Evolutionary conservation across 768 basidiomycete genomes (phyloP).

Genomic region (Pholiota microspora): DNA sequence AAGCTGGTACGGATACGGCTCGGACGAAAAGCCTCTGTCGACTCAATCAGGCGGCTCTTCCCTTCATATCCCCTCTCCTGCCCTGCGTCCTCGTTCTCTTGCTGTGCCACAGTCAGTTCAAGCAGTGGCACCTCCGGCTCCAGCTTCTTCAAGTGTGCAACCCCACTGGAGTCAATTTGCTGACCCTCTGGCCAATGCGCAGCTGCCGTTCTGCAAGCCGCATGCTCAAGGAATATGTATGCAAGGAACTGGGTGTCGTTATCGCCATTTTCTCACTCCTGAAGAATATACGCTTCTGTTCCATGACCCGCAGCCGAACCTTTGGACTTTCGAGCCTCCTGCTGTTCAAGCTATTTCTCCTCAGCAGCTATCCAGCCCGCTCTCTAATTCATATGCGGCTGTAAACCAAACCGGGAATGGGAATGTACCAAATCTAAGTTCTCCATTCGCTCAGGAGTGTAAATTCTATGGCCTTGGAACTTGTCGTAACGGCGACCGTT

Average conservation of each 20-base stretch:
- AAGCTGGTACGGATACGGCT: conserved; percentile 13
- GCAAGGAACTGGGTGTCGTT: conserved; percentile 30
- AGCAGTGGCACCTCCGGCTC: neutral
- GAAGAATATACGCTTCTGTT: conserved; percentile 39
- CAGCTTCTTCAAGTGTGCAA: conserved; percentile 21
- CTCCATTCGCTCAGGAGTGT: conserved; percentile 22
- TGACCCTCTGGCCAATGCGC: conserved; percentile 33
- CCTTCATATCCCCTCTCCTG: neutral
- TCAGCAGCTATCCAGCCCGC: neutral
- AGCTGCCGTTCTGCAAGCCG: conserved; percentile 37
- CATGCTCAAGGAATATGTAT: conserved; percentile 34
- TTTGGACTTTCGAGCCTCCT: conserved; percentile 19
- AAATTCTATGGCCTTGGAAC: conserved; percentile 34
- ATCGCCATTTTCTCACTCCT: conserved; percentile 38
- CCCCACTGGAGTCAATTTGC: conserved; percentile 45
- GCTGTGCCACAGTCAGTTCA: neutral
- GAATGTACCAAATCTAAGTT: too few species aligned
- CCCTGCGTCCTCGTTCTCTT: neutral
- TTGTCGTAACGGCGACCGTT: conserved; percentile 36
- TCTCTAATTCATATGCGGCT: neutral
- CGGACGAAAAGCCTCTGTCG: conserved; percentile 2
- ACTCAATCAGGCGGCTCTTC: neutral
- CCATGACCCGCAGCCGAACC: conserved; percentile 34
- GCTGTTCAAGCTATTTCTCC: neutral
- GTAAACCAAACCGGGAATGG: neutral